Evolutionary conservation across 1,139 yeast genomes (phyloP), one percentile per base, ranked within the genome.

Genomic region (Candida sp.): DNA sequence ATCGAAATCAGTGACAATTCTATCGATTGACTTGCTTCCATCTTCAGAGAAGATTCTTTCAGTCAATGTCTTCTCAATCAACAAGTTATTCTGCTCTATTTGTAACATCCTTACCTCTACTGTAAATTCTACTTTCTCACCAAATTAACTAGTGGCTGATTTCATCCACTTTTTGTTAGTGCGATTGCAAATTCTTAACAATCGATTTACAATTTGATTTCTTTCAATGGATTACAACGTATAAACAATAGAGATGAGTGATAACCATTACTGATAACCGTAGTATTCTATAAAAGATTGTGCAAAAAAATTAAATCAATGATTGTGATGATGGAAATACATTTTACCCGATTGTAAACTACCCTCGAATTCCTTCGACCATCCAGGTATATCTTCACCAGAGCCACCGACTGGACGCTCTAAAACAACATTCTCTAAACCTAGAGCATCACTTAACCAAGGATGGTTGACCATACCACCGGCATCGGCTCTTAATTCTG

Each of bases 1-100:
- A 65, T 93, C 99, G 58, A 93, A 93, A 69, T 93, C 99, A 33
- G 96, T 84, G 50, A 93, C 81, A 51, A 93, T 81, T 63, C 97
- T 81, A 66, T 93, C 97, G 55, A 93, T 76, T n/a, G 86, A 74
- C 49, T 81, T 72, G 15, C 57, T 43, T 21, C 67, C 61, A 12
- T 64, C 78, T 5, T 53, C 61, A 2, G 68, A 61, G 41, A 61
- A 60, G 39, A 72, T 55, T 44, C 68, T 58, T 44, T 72, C 77
- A 12, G 63, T 66, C 43, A 73, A 58, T 1, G 78, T 73, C 45
- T 68, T 68, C 45, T 71, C 65, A 49, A 73, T 68, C 52, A 73
- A 63, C 40, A 72, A 61, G 53, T 73, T 73, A 53, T 66, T 65
- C 51, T 62, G 72, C 53, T 72, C 78, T 40, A 73, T 72, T 47